phyloP scores from a whole-genome alignment of 345 rosid genomes.

The Reutealis trisperma region DNA sequence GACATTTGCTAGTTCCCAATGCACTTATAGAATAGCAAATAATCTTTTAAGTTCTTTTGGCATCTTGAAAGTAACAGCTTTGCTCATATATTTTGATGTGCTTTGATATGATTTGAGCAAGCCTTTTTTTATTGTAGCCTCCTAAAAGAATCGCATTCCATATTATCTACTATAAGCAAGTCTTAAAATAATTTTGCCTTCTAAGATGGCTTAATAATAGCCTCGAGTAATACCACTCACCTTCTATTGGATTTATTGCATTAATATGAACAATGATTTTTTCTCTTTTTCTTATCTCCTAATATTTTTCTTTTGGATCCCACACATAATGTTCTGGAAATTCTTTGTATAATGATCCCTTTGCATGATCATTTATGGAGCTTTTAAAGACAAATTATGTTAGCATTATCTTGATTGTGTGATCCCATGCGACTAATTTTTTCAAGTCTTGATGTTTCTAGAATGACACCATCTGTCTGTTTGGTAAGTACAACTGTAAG shows the following conservation, averaged over 20 bases:
- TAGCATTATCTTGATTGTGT: no score
- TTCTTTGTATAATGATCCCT: no score
- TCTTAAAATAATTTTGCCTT: neutral
- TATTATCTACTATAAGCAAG: neutral
- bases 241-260: no score
- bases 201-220: neutral
- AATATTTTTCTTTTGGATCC: neutral
- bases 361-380: no score
- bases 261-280: no score
- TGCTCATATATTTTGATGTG: no score
- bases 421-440: no score
- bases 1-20: neutral
- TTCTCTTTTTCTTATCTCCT: neutral
- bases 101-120: neutral
- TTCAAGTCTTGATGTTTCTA: no score
- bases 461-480: no score
- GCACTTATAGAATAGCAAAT: no score
- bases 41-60: neutral
- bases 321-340: neutral
- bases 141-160: neutral
- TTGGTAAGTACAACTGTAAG: no score
- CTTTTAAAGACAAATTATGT: no score
- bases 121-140: neutral
- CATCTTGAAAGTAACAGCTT: neutral
- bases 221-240: slow-evolving; percentile 6